These are phyloP conservation scores for Gossypium davidsonii DNA, from an alignment of 441 rosid species.

Conservation along the genomic window DNA sequence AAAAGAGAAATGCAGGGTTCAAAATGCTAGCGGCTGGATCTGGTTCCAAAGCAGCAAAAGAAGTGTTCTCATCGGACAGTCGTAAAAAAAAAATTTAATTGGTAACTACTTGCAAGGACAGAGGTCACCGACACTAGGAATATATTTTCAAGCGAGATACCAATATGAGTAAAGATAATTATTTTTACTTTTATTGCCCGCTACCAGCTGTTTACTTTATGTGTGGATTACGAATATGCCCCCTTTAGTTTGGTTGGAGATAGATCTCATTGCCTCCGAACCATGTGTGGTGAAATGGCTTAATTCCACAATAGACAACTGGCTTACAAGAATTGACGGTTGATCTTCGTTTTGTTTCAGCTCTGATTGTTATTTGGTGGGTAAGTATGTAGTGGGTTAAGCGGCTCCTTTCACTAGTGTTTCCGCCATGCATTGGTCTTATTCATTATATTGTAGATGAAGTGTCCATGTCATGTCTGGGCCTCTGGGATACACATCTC, in stretches of 20 bases:
- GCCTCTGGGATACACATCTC: not conserved
- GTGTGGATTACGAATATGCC: constrained; percentile 12
- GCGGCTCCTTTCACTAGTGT: not conserved
- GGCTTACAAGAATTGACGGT: not conserved
- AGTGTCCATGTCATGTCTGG: not conserved
- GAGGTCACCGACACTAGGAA: constrained; percentile 5
- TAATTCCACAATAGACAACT: not conserved
- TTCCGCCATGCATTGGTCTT: not conserved
- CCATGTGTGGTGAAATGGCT: not conserved
- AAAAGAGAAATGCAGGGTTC: not conserved
- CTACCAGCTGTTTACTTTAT: not conserved
- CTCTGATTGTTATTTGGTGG: not conserved
- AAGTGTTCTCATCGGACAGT: not conserved
- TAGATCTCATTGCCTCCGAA: not conserved
- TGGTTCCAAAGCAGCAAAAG: not conserved
- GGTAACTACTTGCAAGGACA: not conserved
- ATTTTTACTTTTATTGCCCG: not conserved
- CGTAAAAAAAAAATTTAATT: not conserved
- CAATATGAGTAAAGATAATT: not conserved
- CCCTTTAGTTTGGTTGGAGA: not conserved
- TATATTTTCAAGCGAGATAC: not conserved
- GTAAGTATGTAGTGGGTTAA: not conserved
- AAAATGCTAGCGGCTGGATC: not conserved
- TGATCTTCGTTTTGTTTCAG: not conserved
- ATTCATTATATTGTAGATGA: not conserved